phyloP scores from a whole-genome alignment of 768 basidiomycete genomes.

The Fomitopsis pulvina region DNA sequence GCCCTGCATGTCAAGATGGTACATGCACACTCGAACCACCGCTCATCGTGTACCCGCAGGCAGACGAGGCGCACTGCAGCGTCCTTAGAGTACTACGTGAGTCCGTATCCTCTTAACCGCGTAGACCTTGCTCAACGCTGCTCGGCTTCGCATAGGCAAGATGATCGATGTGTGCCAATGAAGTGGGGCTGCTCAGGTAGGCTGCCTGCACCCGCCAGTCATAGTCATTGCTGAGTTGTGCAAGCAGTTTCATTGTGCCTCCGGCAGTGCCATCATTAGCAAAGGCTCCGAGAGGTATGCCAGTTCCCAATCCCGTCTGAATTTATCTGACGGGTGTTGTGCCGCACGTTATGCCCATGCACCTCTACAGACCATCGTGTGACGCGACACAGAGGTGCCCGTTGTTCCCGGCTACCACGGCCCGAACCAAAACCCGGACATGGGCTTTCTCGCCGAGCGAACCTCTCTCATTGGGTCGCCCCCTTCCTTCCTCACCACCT shows the following conservation, averaged over 20 bases:
- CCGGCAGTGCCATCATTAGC: constrained; percentile 78
- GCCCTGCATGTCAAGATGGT: constrained; percentile 82
- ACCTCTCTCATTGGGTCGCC: constrained; percentile 61
- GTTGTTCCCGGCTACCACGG: constrained; percentile 96
- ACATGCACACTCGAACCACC: constrained; percentile 8
- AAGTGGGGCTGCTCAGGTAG: constrained; percentile 84
- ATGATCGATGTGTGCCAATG: constrained; percentile 77
- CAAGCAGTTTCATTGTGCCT: constrained; percentile 94
- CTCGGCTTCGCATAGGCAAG: constrained; percentile 77
- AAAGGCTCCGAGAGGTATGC: constrained; percentile 92
- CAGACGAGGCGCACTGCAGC: constrained; percentile 63
- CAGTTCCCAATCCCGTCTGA: neutral
- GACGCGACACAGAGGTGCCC: constrained; percentile 56
- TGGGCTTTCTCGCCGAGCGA: constrained; percentile 58
- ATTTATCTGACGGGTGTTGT: neutral
- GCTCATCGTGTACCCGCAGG: constrained; percentile 25
- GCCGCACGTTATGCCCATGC: constrained; percentile 28
- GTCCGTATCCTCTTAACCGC: constrained; percentile 21
- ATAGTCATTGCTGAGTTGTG: neutral
- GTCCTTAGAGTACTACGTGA: constrained; percentile 82
- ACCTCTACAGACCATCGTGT: constrained; percentile 1
- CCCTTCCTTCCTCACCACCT: neutral
- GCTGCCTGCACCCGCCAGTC: neutral
- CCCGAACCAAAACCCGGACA: constrained; percentile 67
- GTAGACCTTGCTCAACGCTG: neutral